Base-by-base conservation (phyloP, 495 filamentous ascomycete species). In the Trichoderma gamsii region DNA sequence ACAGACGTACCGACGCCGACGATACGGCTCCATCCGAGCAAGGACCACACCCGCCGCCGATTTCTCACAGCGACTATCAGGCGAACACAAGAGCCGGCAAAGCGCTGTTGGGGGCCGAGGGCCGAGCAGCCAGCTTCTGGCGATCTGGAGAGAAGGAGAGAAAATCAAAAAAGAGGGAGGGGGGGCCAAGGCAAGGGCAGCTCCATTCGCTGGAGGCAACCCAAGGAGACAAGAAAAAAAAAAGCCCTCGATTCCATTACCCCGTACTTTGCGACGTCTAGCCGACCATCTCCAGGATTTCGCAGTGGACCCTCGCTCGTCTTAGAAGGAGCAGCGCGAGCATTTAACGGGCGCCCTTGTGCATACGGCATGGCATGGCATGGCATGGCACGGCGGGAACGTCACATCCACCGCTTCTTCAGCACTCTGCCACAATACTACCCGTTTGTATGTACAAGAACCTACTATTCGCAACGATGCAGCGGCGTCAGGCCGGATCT, bases 331-430 rank as follows among this genome's bases (percentile, higher is more conserved):
- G 27, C 56, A 61, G 56, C 56, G 56, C 56, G 56, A 61, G 56
- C 56, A 61, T 61, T 27, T 27, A 61, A 61, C 56, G 56, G 56
- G 56, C 56, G 56, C 27, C 56, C 56, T 61, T 61, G 56, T 61
- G 56, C 56, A 61, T 61, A 61, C 13, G 25, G 15, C 44, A 49
- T 38, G 35, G 35, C 35, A 38, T 38, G 35, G 35, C 35, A 38
- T 38, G 35, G 35, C 35, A 38, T 52, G 49, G 18, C 49, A 18
- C 25, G 18, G 49, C 23, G 23, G 56, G 11, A 61, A 61, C n/a
- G 56, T 61, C 56, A 61, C 56, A 61, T 61, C 56, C 23, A 12
- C 56, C 56, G 56, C 56, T 61, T 27, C 56, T 61, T 61, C 35
- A 38, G 35, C 35, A 38, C 5, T 9, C 35, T 38, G 35, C 35